Conservation (phyloP, 2,329 filamentous ascomycete genomes). For the Trichothecium roseum region DNA sequence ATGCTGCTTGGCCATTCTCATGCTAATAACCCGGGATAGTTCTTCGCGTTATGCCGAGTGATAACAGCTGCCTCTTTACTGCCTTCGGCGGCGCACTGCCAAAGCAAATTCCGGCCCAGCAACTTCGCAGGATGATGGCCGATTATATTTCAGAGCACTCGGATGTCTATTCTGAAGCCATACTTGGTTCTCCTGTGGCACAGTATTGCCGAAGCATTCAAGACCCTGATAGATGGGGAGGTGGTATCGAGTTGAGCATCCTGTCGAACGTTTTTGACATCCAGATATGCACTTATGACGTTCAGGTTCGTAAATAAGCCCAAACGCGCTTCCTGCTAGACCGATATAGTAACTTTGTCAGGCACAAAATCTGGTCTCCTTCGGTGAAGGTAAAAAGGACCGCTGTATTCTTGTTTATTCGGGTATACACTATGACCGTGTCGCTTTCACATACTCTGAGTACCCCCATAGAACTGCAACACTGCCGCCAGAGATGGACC, state of each 20-base stretch:
- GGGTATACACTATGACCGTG: conserved; percentile 87
- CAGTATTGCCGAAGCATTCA: conserved; percentile 78
- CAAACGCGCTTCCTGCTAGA: background rate
- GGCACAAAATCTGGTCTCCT: conserved; percentile 37
- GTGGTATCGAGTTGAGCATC: conserved; percentile 81
- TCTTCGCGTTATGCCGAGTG: conserved; percentile 89
- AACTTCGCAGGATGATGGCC: conserved; percentile 68
- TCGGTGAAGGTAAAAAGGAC: conserved; percentile 62
- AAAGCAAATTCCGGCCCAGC: conserved; percentile 31
- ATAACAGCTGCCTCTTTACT: conserved; percentile 90
- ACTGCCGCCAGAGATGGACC: conserved; percentile 63
- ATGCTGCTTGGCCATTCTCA: too few relatives aligned
- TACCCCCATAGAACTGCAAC: conserved; percentile 44
- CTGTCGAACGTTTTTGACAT: conserved; percentile 76
- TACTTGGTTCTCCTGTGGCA: conserved; percentile 62
- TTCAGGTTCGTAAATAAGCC: conserved; percentile 38
- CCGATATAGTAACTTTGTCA: conserved; percentile 6
- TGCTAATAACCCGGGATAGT: conserved; percentile 32
- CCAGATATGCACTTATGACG: conserved; percentile 78
- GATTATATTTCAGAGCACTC: conserved; percentile 66
- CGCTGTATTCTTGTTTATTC: conserved; percentile 81
- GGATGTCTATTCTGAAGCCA: conserved; percentile 61
- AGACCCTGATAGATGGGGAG: conserved; percentile 76
- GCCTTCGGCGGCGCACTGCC: conserved; percentile 77
- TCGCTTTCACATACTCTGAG: conserved; percentile 61